Evolutionary conservation across 371 early-diverging fungal genomes (phyloP).

Genomic region (Mucor sp.): DNA sequence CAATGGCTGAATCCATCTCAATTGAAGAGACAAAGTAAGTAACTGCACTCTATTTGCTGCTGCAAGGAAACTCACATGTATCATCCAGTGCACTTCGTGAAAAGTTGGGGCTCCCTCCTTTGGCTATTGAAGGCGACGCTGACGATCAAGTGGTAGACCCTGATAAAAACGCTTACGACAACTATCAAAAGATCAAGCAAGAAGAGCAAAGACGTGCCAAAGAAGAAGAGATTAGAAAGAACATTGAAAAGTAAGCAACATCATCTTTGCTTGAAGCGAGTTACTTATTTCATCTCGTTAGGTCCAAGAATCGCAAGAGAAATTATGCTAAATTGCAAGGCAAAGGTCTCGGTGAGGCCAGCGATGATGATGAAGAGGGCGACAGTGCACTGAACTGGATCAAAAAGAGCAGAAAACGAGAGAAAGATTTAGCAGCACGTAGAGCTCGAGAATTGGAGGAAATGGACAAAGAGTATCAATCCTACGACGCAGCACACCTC

Average conservation of each 20-base stretch:
- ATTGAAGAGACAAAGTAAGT: conserved; percentile 70
- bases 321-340: conserved; percentile 64
- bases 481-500: conserved; percentile 60
- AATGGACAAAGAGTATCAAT: conserved; percentile 40
- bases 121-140: conserved; percentile 47
- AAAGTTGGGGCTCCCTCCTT: conserved; percentile 71
- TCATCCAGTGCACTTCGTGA: conserved; percentile 61
- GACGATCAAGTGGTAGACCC: conserved; percentile 44
- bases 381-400: conserved; percentile 69
- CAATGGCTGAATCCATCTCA: conserved; percentile 50
- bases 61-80: neutral
- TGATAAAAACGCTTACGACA: conserved; percentile 64
- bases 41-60: neutral
- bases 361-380: conserved; percentile 56
- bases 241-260: conserved; percentile 54
- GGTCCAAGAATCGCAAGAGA: conserved; percentile 63
- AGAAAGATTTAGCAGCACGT: conserved; percentile 56
- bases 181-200: conserved; percentile 57
- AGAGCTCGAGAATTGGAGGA: conserved; percentile 52
- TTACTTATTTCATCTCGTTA: conserved; percentile 16
- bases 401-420: conserved; percentile 48
- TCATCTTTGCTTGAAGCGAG: neutral
- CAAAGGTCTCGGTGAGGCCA: conserved; percentile 71
- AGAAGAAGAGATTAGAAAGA: conserved; percentile 50
- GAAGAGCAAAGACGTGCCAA: conserved; percentile 51